Conservation (phyloP, 1,139 yeast species). For the Eremothecium coryli region DNA sequence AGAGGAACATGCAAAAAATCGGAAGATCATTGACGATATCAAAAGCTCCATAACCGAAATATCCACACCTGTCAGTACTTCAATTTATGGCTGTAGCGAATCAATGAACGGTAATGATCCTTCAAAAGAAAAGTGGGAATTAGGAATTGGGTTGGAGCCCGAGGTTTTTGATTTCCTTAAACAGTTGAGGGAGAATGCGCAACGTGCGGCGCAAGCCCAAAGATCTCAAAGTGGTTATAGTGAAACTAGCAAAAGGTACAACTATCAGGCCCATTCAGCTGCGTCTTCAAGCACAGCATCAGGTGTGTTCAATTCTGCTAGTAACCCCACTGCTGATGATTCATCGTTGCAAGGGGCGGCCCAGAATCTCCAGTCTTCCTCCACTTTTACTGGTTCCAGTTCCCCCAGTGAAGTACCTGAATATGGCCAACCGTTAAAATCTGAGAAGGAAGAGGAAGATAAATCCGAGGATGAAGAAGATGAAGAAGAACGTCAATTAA, state of each 20-base stretch:
- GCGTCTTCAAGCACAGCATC: neutral
- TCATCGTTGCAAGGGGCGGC: too few species aligned
- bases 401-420: too few species aligned
- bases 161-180: conserved; percentile 58
- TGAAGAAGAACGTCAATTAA: conserved; percentile 34
- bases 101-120: conserved; percentile 43
- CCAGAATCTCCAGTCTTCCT: too few species aligned
- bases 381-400: too few species aligned
- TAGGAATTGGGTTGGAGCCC: conserved; percentile 69
- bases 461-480: conserved; percentile 30
- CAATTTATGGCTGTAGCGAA: conserved; percentile 30
- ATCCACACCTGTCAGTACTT: conserved; percentile 53
- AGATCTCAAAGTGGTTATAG: too few species aligned
- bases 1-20: conserved; percentile 46
- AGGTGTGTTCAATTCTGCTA: conserved; percentile 2
- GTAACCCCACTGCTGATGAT: conserved; percentile 6
- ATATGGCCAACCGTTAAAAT: too few species aligned
- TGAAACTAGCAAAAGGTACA: neutral
- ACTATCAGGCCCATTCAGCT: neutral
- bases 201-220: conserved; percentile 21
- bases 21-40: conserved; percentile 59
- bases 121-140: conserved; percentile 56
- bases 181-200: conserved; percentile 35
- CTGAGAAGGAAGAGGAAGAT: too few species aligned
- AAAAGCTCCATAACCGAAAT: conserved; percentile 64